Evolutionary conservation across 2,329 filamentous ascomycete genomes (phyloP), one percentile per base, ranked within the genome.

Genomic region (Claviceps sp.): DNA sequence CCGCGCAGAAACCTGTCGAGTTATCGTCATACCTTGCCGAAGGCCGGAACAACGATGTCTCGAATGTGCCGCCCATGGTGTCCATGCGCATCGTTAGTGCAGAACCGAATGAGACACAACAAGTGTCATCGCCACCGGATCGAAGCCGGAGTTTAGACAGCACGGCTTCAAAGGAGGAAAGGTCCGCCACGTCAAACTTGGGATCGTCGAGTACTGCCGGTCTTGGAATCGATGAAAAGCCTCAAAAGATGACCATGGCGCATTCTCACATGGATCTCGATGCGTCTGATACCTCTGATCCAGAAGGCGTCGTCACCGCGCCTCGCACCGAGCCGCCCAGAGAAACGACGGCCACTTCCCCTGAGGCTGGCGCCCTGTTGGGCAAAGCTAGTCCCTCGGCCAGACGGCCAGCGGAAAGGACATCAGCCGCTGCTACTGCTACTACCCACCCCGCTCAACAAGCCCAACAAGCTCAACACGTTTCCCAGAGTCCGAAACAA

Each of bases 181-280:
- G 68, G 53, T 51, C 54, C 13, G 54, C 54, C 14, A 44, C 57
- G 20, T 56, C 59, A 37, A 64, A 58, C 53, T 26, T 48, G 29
- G 45, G 49, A 23, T 53, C 52, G 4, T 47, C 58, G 17, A 61
- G 60, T 6, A 64, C 59, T 51, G 54, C 58, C 9, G 66, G 63
- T 50, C 60, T 64, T 42, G 71, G 64, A 50, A 68, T 62, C 42
- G 77, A 79, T 40, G 60, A 71, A 2, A 79, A 75, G 60, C 77
- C 76, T 17, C 71, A 75, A 52, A 79, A 80, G 64, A 52, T 60
- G 4, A 53, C 57, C 38, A 64, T 61, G 57, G 76, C 81, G 1
- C 82, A 80, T 55, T 70, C 78, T 16, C 78, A 83, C 23, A 73
- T 83, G 55, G 81, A 83, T 51, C 71, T 88, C 13, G 85, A 88